A percentile compares a stretch with the other conserved stretches of the same genome.
These are phyloP conservation scores for Blastosporella zonata DNA, from an alignment of 1,284 basidiomycete genomes.

Conservation along the genomic window DNA sequence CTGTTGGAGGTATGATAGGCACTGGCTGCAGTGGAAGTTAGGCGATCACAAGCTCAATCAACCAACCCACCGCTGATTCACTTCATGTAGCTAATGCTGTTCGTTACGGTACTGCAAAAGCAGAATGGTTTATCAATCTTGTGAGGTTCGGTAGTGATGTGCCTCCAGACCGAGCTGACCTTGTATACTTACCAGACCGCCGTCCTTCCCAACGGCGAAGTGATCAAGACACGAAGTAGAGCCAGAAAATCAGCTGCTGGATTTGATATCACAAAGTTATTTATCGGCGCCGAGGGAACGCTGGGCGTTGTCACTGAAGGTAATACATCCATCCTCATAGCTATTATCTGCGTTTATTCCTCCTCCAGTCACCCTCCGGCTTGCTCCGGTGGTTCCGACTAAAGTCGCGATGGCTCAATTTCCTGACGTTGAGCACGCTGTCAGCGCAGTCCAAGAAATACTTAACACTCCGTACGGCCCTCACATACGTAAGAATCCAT, in stretches of 20 bases:
- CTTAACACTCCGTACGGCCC: constrained; percentile 63
- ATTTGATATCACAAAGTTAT: constrained; percentile 91
- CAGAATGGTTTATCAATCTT: constrained; percentile 82
- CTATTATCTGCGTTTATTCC: background rate
- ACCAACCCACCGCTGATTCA: constrained; percentile 8
- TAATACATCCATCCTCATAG: constrained; percentile 24
- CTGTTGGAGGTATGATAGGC: constrained; percentile 91
- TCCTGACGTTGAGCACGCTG: constrained; percentile 59
- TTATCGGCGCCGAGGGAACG: constrained; percentile 95
- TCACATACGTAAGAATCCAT: constrained; percentile 45
- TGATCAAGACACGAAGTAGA: constrained; percentile 88
- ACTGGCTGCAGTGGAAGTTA: constrained; percentile 80
- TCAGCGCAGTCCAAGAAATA: constrained; percentile 76
- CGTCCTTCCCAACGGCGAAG: constrained; percentile 86
- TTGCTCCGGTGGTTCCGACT: constrained; percentile 75
- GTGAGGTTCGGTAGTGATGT: constrained; percentile 35
- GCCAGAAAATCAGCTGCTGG: constrained; percentile 92
- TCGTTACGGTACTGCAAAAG: constrained; percentile 82
- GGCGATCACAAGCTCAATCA: constrained; percentile 21
- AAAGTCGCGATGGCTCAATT: constrained; percentile 74
- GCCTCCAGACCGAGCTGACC: constrained; percentile 6
- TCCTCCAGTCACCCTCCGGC: constrained; percentile 65
- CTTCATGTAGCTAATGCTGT: constrained; percentile 74
- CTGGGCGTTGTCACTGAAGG: constrained; percentile 92
- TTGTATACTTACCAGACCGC: constrained; percentile 64